Evolutionary conservation across 352 stramenopile species (phyloP), one percentile per base, ranked within the genome.

Genomic region (Pythium vanterpoolii): DNA sequence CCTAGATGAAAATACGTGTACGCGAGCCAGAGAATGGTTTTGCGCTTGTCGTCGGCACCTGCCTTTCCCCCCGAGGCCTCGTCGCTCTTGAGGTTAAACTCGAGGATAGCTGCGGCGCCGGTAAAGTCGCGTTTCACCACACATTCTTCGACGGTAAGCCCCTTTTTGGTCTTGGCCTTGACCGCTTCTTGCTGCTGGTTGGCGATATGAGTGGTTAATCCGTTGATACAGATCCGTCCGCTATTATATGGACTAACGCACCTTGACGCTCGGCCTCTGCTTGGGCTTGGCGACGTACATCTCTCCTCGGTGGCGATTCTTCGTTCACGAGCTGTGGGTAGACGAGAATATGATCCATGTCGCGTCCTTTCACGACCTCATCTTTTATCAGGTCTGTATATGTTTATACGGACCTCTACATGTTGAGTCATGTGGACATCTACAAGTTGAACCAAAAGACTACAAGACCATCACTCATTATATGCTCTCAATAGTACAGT

Each of bases 1-100:
- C 93, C 93, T 24, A 98, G 55, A 65, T 98, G 95, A 56, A 97
- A 98, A 18, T 91, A 91, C 49, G 90, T 96, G 74, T 98, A 99
- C 1, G 83, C 96, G 14, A 98, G 83, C 96, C 96, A 99, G 51
- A 98, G 60, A 27, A 98, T 67, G 36, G 75, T 87, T 72, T 83
- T 86, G 52, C 76, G 69, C 65, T 83, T 86, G 54, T 90, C 80
- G 5, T 69, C 62, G 26, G 27, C 39, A 13, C 30, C 45, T 23
- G 44, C 18, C 19, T 56, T 64, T 8, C 5, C 14, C 23, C 38
- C 50, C 18, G 34, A 40, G 18, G 56, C 64, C 21, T 98, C 86
- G 30, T 96, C 87, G 58, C 86, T 96, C 68, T 95, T 90, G 55
- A 96, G 71, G 43, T 96, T 95, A 67, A 98, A 98, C 71, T 98